Percentiles rank a stretch among this genome's conserved stretches.
Conservation (phyloP, 2,329 filamentous ascomycete genomes). For the Paraphaeosphaeria sporulosa region DNA sequence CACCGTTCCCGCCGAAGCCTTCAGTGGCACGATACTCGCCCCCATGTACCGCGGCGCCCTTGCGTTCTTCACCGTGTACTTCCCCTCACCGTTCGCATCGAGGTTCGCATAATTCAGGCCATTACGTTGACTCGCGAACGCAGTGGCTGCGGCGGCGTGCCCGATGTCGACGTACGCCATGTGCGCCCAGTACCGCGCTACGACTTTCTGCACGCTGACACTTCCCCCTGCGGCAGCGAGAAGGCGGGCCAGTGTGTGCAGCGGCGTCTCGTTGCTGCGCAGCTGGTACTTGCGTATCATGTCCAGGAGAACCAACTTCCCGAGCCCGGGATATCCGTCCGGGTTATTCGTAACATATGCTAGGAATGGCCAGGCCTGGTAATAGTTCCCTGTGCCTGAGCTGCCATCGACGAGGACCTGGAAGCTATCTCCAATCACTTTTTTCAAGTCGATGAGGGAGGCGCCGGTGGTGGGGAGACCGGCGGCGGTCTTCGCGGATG, state of each 20-base stretch:
- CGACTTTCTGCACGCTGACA: constrained; percentile 49
- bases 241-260: constrained; percentile 56
- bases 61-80: constrained; percentile 54
- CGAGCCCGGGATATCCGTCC: constrained; percentile 48
- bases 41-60: constrained; percentile 60
- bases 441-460: constrained; percentile 54
- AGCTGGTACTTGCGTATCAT: constrained; percentile 53
- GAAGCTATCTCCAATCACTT: constrained; percentile 57
- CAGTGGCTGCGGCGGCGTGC: constrained; percentile 50
- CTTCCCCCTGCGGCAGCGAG: constrained; percentile 28
- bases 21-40: constrained; percentile 58
- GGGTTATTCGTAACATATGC: constrained; percentile 59
- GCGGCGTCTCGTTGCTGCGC: constrained; percentile 59
- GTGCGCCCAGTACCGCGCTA: constrained; percentile 61
- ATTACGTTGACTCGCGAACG: constrained; percentile 48
- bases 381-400: constrained; percentile 56
- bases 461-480: constrained; percentile 22
- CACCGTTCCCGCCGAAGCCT: constrained; percentile 39
- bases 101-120: constrained; percentile 55
- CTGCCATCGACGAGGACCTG: constrained; percentile 60
- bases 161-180: constrained; percentile 63
- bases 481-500: constrained; percentile 46
- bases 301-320: constrained; percentile 24
- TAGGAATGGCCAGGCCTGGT: constrained; percentile 62
- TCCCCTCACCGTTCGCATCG: constrained; percentile 44